Base-by-base conservation (phyloP, 2,329 filamentous ascomycete genomes). In the Colletotrichum neosansevieriae region DNA sequence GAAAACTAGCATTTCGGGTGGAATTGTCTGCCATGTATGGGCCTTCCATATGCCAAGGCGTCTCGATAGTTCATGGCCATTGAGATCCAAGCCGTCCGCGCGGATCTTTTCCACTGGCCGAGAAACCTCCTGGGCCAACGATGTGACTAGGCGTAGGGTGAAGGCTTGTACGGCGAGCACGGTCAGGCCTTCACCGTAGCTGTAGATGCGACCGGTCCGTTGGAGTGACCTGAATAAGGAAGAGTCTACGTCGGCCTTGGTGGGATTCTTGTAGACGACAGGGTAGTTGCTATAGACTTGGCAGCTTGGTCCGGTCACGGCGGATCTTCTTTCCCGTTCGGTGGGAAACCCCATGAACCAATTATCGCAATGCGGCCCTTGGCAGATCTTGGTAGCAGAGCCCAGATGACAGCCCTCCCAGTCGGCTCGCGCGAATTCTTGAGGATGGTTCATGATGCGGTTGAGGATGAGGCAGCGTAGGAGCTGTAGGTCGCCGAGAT, bases 301-400 rank as follows among this genome's bases (percentile, higher is more conserved):
- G 17, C n/a, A 29, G 38, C 21, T 61, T 49, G 40, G 36, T 29
- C 10, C 17, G 10, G 19, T 7, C 1, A 29, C 29, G 29, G 29
- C 29, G 29, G 29, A 29, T 24, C 15, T 21, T 24, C 40, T 3
- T 36, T 45, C 49, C 4, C 24, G 11, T 36, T 36, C 29, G 19
- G 59, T 24, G 3, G 50, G 59, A 12, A 68, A 66, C 6, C 49
- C 61, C 61, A 66, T 58, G 49, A 66, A 69, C 32, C 61, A 61
- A 13, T 45, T 59, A n/a, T 69, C 67, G 57, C 36, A 42, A 13
- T 58, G 61, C 2, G 21, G 40, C 3, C 15, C 10, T 21, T 44
- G 4, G 12, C 49, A 42, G 6, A 58, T 21, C 10, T 54, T 54
- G 21, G 40, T 56, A 3, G 58, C 45, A 11, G 32, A 58, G 10